Base-by-base conservation (phyloP, 148 eudicot species). In the Fallopia convolvulus region DNA sequence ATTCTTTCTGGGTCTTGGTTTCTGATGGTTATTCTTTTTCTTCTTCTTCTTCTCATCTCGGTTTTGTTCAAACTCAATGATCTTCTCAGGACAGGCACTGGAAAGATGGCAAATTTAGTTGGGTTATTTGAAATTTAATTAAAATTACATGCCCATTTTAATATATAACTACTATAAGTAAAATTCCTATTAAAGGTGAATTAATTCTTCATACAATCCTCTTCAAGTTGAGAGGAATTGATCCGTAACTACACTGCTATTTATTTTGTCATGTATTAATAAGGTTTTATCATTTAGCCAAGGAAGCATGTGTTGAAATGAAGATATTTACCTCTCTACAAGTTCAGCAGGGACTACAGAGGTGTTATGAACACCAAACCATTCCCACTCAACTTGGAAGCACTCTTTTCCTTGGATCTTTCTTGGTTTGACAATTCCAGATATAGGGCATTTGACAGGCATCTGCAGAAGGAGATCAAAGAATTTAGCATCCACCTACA, bases 31-130 rank as follows among this genome's bases (percentile, higher is more conserved):
- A 4, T 21, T 61, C 17, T 86, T 86, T 66, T 76, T 86, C 76
- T 85, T 90, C 30, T 26, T 26, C 88, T 93, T 91, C 78, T 65
- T 79, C 56, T 88, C 89, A 74, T 88, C 92, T 83, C 73, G 84
- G 78, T 81, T 84, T 78, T 89, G 85, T 83, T 85, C 83, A 53
- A 89, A 94, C 80, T 94, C 98, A 79, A 48, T 63, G 58, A 89
- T 91, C 87, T 81, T 91, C 84, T 94, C 98, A 11, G 93, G 93
- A 80, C 98, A 94, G 81, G 98, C 98, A 79, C 98, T 93, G 87
- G 21, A 55, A 50, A 13, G 61, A 66, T 39, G 15, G 46, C 15
- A 33, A 75, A n/a, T 55, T 55, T 55, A 20, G 61, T 26, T n/a
- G 61, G 61, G 26, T 1, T n/a, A 55, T 5, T 20, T 55, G 61